Percentiles rank a stretch among this genome's conserved stretches.
phyloP scores from a whole-genome alignment of 1,139 yeast genomes.

The Pichia sp. region DNA sequence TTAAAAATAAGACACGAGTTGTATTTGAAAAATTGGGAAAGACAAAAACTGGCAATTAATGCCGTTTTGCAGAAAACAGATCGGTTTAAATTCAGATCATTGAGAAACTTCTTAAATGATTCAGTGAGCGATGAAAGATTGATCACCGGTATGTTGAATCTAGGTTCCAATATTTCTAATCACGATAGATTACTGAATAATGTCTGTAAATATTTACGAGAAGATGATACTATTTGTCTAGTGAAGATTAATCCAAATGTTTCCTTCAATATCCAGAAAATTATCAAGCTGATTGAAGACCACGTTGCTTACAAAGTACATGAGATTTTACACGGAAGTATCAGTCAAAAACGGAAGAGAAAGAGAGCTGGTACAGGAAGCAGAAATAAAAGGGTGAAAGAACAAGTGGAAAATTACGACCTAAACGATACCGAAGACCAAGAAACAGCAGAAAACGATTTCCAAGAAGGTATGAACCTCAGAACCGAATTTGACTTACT shows the following conservation, averaged over 20 bases:
- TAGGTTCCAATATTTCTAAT: constrained; percentile 53
- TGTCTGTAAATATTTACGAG: constrained; percentile 26
- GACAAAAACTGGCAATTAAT: constrained; percentile 32
- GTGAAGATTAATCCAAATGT: constrained; percentile 20
- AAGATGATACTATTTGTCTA: constrained; percentile 13
- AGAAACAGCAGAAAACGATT: not conserved
- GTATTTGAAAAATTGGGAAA: constrained; percentile 34
- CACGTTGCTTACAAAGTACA: constrained; percentile 7
- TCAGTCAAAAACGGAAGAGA: not conserved
- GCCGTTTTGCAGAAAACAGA: constrained; percentile 33
- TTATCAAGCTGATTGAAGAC: constrained; percentile 10
- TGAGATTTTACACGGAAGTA: not conserved
- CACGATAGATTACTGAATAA: constrained; percentile 41
- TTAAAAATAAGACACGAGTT: constrained; percentile 31
- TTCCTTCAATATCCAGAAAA: constrained; percentile 9
- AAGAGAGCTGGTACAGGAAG: not conserved
- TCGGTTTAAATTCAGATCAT: constrained; percentile 29
- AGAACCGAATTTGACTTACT: not conserved
- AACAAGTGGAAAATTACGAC: not conserved
- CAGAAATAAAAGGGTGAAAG: not conserved
- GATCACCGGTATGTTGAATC: constrained; percentile 37
- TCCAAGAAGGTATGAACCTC: constrained; percentile 1
- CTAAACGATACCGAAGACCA: constrained; percentile 10
- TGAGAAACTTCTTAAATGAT: constrained; percentile 26
- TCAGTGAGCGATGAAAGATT: constrained; percentile 23